Percentiles rank a stretch among this genome's conserved stretches.
Evolutionary conservation across 768 basidiomycete species (phyloP).

Genomic region (Lentinula sp.): DNA sequence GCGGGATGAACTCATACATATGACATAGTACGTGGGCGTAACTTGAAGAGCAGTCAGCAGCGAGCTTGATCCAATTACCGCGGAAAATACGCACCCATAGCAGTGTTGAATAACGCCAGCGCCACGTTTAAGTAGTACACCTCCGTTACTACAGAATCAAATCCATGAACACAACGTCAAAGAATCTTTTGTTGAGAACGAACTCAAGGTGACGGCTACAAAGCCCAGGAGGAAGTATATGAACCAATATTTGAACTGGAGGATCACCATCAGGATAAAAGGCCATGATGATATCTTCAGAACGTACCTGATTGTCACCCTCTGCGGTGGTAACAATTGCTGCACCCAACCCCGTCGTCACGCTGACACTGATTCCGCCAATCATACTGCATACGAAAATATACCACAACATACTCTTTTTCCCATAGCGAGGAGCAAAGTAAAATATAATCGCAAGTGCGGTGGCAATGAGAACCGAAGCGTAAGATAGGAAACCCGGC

Average conservation of each 20-base stretch:
- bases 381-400: conserved; percentile 95
- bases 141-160: conserved; percentile 56
- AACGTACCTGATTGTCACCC: conserved; percentile 71
- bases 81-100: conserved; percentile 50
- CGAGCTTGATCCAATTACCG: background rate
- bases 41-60: conserved; percentile 34
- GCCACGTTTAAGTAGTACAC: conserved; percentile 96
- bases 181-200: conserved; percentile 19
- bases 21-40: conserved; percentile 84
- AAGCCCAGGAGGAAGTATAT: conserved; percentile 84
- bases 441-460: conserved; percentile 73
- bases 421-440: conserved; percentile 85
- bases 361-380: conserved; percentile 91
- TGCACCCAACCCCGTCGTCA: conserved; percentile 89
- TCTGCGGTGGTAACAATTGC: conserved; percentile 77
- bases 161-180: conserved; percentile 10
- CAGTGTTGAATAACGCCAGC: conserved; percentile 91
- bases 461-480: conserved; percentile 53
- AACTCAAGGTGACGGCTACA: conserved; percentile 75
- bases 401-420: conserved; percentile 92
- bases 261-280: conserved; percentile 4
- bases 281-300: background rate
- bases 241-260: conserved; percentile 82
- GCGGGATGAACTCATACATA: conserved; percentile 42
- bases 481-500: conserved; percentile 75